Base-by-base conservation (phyloP, 2,329 filamentous ascomycete species). In the Penicillium sp. region DNA sequence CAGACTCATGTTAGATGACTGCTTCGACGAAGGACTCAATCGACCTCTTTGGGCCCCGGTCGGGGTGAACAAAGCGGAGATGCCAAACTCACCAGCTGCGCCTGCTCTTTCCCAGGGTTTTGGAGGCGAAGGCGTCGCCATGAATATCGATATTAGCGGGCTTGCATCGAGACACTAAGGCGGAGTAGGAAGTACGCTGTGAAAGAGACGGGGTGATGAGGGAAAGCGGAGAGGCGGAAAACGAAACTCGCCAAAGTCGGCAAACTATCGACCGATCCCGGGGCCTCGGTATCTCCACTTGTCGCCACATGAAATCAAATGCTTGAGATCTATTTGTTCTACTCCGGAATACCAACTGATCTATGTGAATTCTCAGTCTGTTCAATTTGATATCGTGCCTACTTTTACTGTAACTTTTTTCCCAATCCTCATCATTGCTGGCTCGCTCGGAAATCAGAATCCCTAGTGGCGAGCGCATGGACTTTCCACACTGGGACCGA, bases 71-170 rank as follows among this genome's bases (percentile, higher is more conserved):
- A 32, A 36, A 47, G 29, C 44, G 18, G 36, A 49, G 45, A 32
- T 29, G n/a, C 9, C 21, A 39, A 24, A 77, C 79, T 67, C 77
- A 86, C 83, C 75, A 68, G 79, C 70, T 64, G 80, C 80, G 75
- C 88, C 89, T 62, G 87, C 83, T 74, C 88, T 85, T 79, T 99
- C 94, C 94, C 94, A 99, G 44, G 94, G 94, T 78, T 99, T 99
- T 52, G 94, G 94, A 71, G 94, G 94, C 75, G 93, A 97, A 61
- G 79, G 79, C 62, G 81, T 78, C 67, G 83, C 81, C 82, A 86
- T 85, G 61, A 22, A 65, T 59, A 60, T 64, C 54, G 55, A 55
- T 56, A 55, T 68, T 61, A 69, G 52, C 57, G 64, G 57, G 51
- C 55, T 67, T 54, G 64, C 70, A 73, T 74, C 52, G 61, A 66